Conservation (phyloP, 2,329 filamentous ascomycete genomes). For the Epichloe sibirici region DNA sequence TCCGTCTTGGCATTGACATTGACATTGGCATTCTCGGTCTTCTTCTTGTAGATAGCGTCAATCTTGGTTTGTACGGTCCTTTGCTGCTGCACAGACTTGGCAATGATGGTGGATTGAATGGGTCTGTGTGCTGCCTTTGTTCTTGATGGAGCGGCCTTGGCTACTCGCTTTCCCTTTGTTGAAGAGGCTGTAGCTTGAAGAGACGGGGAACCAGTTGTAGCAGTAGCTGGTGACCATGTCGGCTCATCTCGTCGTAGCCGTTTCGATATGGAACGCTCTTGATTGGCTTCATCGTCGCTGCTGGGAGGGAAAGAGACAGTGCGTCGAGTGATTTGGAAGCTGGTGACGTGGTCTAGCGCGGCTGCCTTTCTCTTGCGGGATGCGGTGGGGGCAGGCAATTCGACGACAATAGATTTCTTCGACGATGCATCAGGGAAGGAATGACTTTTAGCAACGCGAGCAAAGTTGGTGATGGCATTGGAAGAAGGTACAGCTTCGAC, state of each 20-base stretch:
- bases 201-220: neutral
- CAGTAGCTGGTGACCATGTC: neutral
- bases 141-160: conserved; percentile 17
- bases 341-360: conserved; percentile 14
- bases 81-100: conserved; percentile 17
- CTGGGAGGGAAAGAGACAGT: conserved; percentile 22
- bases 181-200: neutral
- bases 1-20: conserved; percentile 13
- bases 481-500: conserved; percentile 6
- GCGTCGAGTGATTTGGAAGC: conserved; percentile 13
- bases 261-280: conserved; percentile 2
- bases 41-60: conserved; percentile 19
- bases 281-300: conserved; percentile 17
- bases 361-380: conserved; percentile 28
- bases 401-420: conserved; percentile 21
- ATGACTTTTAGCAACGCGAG: conserved; percentile 34
- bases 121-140: conserved; percentile 19
- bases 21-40: conserved; percentile 19
- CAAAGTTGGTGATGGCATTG: conserved; percentile 30
- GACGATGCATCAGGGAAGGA: conserved; percentile 13
- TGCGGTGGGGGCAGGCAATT: conserved; percentile 13
- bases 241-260: conserved; percentile 13
- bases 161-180: conserved; percentile 19
- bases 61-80: conserved; percentile 23
- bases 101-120: conserved; percentile 19